Evolutionary conservation across 148 eudicot species (phyloP).

Genomic region (Dianthus caryophyllus): DNA sequence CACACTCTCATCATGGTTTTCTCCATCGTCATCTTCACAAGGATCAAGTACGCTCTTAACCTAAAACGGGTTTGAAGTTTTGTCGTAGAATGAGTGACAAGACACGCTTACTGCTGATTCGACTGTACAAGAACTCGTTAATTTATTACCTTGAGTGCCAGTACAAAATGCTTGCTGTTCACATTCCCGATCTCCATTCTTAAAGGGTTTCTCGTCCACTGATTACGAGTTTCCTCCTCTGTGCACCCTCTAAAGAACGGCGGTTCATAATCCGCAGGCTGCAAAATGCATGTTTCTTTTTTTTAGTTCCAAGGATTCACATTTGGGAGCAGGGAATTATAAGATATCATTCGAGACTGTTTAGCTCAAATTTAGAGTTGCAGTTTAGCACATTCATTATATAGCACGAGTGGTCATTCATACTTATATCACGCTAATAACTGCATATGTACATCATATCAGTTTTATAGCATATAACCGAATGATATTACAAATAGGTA

Average conservation of each 20-base stretch:
- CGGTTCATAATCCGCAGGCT: slow-evolving; percentile 96
- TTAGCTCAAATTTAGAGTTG: background rate
- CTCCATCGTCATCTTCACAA: slow-evolving; percentile 85
- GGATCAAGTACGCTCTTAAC: slow-evolving; percentile 97
- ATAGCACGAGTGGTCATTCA: background rate
- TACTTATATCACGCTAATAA: background rate
- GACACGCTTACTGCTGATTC: background rate
- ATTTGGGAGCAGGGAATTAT: background rate
- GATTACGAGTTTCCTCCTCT: slow-evolving; percentile 61
- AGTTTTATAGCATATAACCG: no score
- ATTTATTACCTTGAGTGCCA: slow-evolving; percentile 82
- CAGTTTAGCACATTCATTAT: background rate
- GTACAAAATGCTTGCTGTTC: slow-evolving; percentile 88
- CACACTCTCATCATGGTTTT: slow-evolving; percentile 53
- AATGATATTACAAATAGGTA: slow-evolving; percentile 4
- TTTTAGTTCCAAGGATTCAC: background rate
- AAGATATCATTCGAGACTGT: background rate
- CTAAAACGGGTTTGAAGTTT: slow-evolving; percentile 31
- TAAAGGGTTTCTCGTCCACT: slow-evolving; percentile 80
- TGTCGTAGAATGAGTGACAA: background rate
- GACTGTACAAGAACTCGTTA: background rate
- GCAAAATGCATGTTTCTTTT: slow-evolving; percentile 29
- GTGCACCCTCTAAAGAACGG: slow-evolving; percentile 90
- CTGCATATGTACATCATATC: background rate
- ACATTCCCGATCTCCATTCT: slow-evolving; percentile 96